Evolutionary conservation across 2,329 filamentous ascomycete genomes (phyloP).

Genomic region (Alternaria brassicicola): DNA sequence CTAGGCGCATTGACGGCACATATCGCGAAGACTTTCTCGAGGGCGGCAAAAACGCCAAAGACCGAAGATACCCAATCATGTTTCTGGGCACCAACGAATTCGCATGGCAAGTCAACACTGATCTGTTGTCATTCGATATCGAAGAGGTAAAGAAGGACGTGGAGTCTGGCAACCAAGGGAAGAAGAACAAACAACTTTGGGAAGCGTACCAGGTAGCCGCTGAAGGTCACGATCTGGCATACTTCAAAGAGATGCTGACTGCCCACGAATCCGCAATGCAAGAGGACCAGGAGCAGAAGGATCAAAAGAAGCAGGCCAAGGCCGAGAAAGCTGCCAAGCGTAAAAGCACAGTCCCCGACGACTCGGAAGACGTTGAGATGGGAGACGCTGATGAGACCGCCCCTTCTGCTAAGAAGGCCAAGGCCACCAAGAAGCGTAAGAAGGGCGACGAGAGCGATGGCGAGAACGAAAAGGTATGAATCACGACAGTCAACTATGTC

Average conservation of each 20-base stretch:
- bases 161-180: conserved; percentile 76
- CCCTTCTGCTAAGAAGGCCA: conserved; percentile 44
- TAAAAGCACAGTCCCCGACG: conserved; percentile 45
- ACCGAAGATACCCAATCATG: conserved; percentile 93
- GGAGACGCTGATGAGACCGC: conserved; percentile 49
- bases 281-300: conserved; percentile 66
- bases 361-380: conserved; percentile 49
- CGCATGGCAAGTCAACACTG: conserved; percentile 88
- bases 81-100: conserved; percentile 96
- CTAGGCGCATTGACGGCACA: conserved; percentile 79
- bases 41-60: conserved; percentile 81
- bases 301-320: conserved; percentile 65
- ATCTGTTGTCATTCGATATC: conserved; percentile 77
- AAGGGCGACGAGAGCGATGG: conserved; percentile 68
- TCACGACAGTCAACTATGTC: not conserved
- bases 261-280: conserved; percentile 63
- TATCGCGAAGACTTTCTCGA: conserved; percentile 88
- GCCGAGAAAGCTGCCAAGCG: conserved; percentile 61
- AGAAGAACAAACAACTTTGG: conserved; percentile 80
- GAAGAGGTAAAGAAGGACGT: conserved; percentile 75
- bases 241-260: conserved; percentile 80
- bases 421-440: conserved; percentile 73
- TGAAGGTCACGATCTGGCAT: conserved; percentile 75
- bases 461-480: conserved; percentile 68
- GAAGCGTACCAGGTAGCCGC: conserved; percentile 81